Evolutionary conservation across 305 asterid species (phyloP).

Genomic region (Withania somnifera): DNA sequence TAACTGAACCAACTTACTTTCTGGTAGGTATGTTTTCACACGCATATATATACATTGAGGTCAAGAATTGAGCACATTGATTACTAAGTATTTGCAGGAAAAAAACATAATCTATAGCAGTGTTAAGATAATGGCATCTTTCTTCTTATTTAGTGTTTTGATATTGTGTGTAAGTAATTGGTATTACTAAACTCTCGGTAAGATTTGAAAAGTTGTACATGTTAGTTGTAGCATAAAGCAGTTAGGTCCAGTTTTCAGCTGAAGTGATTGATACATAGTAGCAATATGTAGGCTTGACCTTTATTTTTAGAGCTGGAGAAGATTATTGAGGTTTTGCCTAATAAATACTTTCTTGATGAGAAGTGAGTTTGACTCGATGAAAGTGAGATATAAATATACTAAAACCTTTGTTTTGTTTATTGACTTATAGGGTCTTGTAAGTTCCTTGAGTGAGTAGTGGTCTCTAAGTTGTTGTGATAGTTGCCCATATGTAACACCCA

Average conservation of each 20-base stretch:
- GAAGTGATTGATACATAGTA: too few species aligned
- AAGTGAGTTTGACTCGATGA: background rate
- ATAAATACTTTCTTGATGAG: background rate
- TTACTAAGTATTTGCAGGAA: too few species aligned
- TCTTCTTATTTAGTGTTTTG: too few species aligned
- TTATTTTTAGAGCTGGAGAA: constrained; percentile 80
- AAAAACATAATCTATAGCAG: too few species aligned
- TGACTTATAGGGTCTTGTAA: constrained; percentile 63
- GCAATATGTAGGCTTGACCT: too few species aligned
- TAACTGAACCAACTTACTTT: background rate
- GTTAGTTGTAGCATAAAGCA: too few species aligned
- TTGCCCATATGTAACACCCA: too few species aligned
- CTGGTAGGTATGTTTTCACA: background rate
- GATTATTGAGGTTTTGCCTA: constrained; percentile 53
- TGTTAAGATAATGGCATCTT: too few species aligned
- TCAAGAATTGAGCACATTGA: background rate
- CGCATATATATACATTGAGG: background rate
- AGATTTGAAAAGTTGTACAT: too few species aligned
- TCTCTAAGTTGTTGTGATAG: constrained; percentile 64
- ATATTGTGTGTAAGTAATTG: too few species aligned
- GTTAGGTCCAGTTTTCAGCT: too few species aligned
- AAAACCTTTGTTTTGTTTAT: background rate
- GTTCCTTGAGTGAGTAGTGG: constrained; percentile 77
- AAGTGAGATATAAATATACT: background rate
- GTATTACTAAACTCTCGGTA: too few species aligned